Percentiles rank a stretch among this genome's conserved stretches.
Evolutionary conservation across 176 grass and related monocot species (phyloP).

Genomic region (Eleusine indica): DNA sequence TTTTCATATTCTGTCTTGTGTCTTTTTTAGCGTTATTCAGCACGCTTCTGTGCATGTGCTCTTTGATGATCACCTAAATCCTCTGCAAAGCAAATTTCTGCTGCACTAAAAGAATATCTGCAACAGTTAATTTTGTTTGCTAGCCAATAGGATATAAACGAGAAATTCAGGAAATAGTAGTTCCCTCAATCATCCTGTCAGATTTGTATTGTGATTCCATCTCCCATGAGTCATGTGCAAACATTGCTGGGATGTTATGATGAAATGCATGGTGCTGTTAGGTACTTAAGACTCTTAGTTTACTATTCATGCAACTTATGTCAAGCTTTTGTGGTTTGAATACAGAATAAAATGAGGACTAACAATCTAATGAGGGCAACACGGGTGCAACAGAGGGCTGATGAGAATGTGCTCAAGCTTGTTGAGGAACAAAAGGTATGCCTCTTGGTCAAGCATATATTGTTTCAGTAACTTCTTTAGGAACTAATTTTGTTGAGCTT

Average conservation of each 20-base stretch:
- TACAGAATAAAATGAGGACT: slow-evolving; percentile 58
- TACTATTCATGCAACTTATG: not conserved
- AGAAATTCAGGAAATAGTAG: not conserved
- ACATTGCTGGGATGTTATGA: not conserved
- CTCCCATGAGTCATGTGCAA: not conserved
- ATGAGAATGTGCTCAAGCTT: slow-evolving; percentile 65
- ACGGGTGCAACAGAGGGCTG: slow-evolving; percentile 54
- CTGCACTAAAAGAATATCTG: no score
- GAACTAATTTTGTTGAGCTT: not conserved
- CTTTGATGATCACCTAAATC: no score
- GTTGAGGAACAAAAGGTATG: slow-evolving; percentile 70
- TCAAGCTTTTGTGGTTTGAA: slow-evolving; percentile 22
- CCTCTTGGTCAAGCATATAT: slow-evolving; percentile 5
- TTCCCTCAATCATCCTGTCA: not conserved
- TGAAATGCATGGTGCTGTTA: slow-evolving; percentile 11
- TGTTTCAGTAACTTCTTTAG: not conserved
- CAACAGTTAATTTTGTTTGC: no score
- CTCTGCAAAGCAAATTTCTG: no score
- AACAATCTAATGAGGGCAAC: slow-evolving; percentile 62
- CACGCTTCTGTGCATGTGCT: no score
- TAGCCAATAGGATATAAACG: not conserved
- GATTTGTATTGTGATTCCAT: not conserved
- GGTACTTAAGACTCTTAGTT: not conserved
- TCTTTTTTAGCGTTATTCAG: no score
- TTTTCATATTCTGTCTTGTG: no score